Conservation (phyloP, 768 basidiomycete species). For the Xanthoconium purpureum region DNA sequence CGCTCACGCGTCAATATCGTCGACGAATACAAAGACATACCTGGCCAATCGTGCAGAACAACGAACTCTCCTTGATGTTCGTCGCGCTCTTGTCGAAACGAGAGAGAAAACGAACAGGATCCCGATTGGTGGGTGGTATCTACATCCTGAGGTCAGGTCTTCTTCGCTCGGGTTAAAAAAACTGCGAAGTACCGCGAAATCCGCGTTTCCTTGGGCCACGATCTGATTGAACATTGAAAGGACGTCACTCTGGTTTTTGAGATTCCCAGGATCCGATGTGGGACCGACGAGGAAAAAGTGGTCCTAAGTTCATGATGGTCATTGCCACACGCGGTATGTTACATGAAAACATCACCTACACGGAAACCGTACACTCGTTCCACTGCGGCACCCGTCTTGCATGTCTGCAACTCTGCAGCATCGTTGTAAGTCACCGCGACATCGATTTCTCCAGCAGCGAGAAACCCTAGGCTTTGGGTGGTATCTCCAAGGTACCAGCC, state of each 20-base stretch:
- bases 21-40: constrained; percentile 17
- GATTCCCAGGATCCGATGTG: constrained; percentile 42
- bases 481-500: constrained; percentile 59
- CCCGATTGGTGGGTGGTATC: constrained; percentile 30
- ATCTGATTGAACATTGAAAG: constrained; percentile 48
- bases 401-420: constrained; percentile 44
- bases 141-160: constrained; percentile 8
- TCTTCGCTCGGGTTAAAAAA: neutral
- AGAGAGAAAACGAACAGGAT: constrained; percentile 48
- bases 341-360: constrained; percentile 27
- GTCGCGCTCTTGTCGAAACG: constrained; percentile 59
- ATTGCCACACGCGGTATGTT: neutral
- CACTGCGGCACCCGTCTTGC: constrained; percentile 32
- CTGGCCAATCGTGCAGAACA: constrained; percentile 51
- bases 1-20: neutral
- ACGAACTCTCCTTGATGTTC: constrained; percentile 52
- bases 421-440: constrained; percentile 52
- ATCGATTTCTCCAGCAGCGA: constrained; percentile 44
- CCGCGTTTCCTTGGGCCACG: constrained; percentile 42
- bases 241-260: constrained; percentile 34
- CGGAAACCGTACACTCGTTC: constrained; percentile 43
- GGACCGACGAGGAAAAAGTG: constrained; percentile 54
- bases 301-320: constrained; percentile 33
- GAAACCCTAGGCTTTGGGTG: constrained; percentile 44
- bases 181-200: constrained; percentile 33